Base-by-base conservation (phyloP, 176 grass and related monocot species). In the Musa acuminata region DNA sequence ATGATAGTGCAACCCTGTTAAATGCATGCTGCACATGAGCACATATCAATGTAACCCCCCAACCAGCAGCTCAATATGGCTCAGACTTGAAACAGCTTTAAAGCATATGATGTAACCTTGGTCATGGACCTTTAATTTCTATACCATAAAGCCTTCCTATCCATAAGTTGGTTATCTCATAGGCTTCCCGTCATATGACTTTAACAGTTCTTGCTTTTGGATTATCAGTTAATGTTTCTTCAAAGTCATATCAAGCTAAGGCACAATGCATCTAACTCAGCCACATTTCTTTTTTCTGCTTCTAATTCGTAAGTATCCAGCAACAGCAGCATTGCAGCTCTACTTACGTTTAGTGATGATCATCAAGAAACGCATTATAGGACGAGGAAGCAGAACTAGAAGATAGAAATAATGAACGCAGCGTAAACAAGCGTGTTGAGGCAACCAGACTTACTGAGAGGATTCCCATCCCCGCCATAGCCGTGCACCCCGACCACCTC, bases 401-500 rank as follows among this genome's bases (percentile, higher is more conserved):
- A 77, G 9, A 50, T 43, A 43, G 35, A 50, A 76, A 85, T 55
- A 51, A 78, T 25, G 73, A 49, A 13, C 43, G 48, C 0, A 26
- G 10, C 0, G 2, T 3, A 52, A 19, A 58, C 8, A 14, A 77
- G 66, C 24, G 1, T 7, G 35, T 13, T 35, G 24, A 13, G 1
- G 50, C 51, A 26, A 23, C 9, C 1, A 4, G 43, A 79, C 88
- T 82, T 62, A 99, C 96, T 86, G 69, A 99, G 69, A 48, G 86
- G 24, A 58, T 99, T 99, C 29, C 94, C 84, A 51, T 99, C 95
- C 64, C 82, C 90, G 4, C 70, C 86, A 55, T 94, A 99, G 1
- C 90, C 84, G 72, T 95, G 88, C 54, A 86, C 70, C 59, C 96
- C 91, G 51, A 99, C 91, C 8, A 84, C 96, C 58, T 99, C 91